Percentiles rank a stretch among this genome's conserved stretches.
Conservation (phyloP, 2,329 filamentous ascomycete species). For the Lasiodiplodia citricola region DNA sequence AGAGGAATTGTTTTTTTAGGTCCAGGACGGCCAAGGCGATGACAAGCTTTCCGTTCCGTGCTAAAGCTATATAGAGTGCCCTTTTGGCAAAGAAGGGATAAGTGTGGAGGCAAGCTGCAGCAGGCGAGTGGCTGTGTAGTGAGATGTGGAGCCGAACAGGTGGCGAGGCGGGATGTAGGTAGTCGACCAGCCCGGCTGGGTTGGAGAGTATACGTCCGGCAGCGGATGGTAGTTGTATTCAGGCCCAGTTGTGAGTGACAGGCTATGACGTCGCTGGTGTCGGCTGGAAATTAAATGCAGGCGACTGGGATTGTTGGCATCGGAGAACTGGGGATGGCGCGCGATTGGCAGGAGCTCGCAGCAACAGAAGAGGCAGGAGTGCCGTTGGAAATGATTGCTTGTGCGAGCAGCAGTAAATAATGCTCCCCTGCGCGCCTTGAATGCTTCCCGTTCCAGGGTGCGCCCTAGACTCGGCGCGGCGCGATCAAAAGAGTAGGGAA, state of each 20-base stretch:
- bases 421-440: neutral
- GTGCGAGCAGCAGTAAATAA: neutral
- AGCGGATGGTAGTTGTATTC: neutral
- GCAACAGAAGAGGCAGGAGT: neutral
- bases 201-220: neutral
- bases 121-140: neutral
- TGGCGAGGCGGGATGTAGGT: constrained; percentile 4
- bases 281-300: constrained; percentile 8
- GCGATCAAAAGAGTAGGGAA: neutral
- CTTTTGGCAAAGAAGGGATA: neutral
- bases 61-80: neutral
- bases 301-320: constrained; percentile 4
- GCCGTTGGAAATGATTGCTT: neutral
- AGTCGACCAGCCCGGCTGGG: constrained; percentile 3
- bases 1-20: neutral
- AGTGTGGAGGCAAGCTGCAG: neutral
- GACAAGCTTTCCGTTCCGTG: neutral
- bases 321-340: neutral
- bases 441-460: neutral
- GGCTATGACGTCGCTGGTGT: constrained; percentile 16
- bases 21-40: neutral
- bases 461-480: constrained; percentile 1
- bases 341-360: neutral
- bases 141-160: neutral
- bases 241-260: constrained; percentile 12